phyloP scores from a whole-genome alignment of 1,139 yeast genomes.

The Hyphopichia burtonii region DNA sequence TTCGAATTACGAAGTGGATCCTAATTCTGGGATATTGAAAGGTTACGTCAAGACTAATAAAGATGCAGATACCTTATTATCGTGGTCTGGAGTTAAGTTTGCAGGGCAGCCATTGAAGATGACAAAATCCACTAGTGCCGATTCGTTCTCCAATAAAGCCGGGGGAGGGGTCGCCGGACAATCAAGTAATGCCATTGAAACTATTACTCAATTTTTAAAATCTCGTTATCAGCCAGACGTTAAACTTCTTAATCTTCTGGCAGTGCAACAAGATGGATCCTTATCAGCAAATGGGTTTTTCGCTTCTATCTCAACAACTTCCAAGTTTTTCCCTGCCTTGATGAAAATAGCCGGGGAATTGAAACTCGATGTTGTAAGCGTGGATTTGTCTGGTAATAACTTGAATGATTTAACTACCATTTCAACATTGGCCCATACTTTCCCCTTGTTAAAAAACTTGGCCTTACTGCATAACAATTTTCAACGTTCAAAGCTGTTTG shows the following conservation, averaged over 20 bases:
- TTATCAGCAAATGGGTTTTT: slow-evolving; percentile 66
- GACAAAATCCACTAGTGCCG: slow-evolving; percentile 23
- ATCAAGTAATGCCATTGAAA: slow-evolving; percentile 49
- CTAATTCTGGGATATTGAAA: slow-evolving; percentile 44
- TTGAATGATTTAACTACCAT: slow-evolving; percentile 62
- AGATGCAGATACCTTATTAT: slow-evolving; percentile 59
- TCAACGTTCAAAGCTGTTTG: slow-evolving; percentile 56
- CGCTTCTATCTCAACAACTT: slow-evolving; percentile 52
- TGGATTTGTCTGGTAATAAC: slow-evolving; percentile 72
- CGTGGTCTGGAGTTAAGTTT: slow-evolving; percentile 75
- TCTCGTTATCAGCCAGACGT: slow-evolving; percentile 65
- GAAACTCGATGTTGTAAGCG: slow-evolving; percentile 61
- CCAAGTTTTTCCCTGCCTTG: slow-evolving; percentile 88
- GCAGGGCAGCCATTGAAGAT: slow-evolving; percentile 72
- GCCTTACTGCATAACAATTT: slow-evolving; percentile 78
- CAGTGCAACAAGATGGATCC: slow-evolving; percentile 63
- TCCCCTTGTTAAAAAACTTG: slow-evolving; percentile 73
- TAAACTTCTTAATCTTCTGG: slow-evolving; percentile 70
- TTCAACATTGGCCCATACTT: slow-evolving; percentile 67
- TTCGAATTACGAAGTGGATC: slow-evolving; percentile 44
- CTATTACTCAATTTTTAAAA: slow-evolving; percentile 60
- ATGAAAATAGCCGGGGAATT: slow-evolving; percentile 74
- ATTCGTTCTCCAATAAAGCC: slow-evolving; percentile 17
- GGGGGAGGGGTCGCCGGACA: slow-evolving; percentile 11
- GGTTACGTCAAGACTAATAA: slow-evolving; percentile 56